Evolutionary conservation across 2,329 filamentous ascomycete species (phyloP).

Genomic region (Epicoccum sorghinum): DNA sequence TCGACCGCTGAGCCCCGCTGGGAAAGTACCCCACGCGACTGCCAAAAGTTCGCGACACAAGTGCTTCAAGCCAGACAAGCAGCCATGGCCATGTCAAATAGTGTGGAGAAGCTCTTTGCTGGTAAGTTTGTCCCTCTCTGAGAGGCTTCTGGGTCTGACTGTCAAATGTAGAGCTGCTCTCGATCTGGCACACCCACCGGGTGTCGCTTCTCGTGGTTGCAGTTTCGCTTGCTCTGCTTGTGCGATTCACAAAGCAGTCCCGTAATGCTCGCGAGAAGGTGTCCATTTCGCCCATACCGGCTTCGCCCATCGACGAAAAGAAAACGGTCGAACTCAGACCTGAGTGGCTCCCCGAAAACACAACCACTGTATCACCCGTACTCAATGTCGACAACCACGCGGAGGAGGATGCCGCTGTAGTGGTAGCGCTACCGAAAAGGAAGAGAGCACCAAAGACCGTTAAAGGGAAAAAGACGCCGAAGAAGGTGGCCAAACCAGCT

Average conservation of each 20-base stretch:
- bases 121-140: neutral
- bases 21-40: conserved; percentile 12
- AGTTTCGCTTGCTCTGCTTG: conserved; percentile 35
- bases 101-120: conserved; percentile 13
- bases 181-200: conserved; percentile 47
- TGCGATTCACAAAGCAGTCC: conserved; percentile 37
- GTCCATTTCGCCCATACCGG: conserved; percentile 38
- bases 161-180: conserved; percentile 36
- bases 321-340: conserved; percentile 38
- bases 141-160: neutral
- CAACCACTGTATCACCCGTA: conserved; percentile 25
- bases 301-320: conserved; percentile 42
- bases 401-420: conserved; percentile 31
- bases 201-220: conserved; percentile 42
- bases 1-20: conserved; percentile 10
- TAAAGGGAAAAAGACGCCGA: conserved; percentile 41
- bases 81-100: conserved; percentile 12
- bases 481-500: conserved; percentile 24
- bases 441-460: conserved; percentile 48
- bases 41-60: conserved; percentile 15
- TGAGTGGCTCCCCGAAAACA: conserved; percentile 46
- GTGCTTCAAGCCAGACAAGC: neutral
- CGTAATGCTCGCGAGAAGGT: conserved; percentile 37
- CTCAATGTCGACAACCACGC: conserved; percentile 39
- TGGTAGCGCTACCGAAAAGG: conserved; percentile 27